These are phyloP conservation scores for Lepidium campestre DNA, from an alignment of 441 rosid species.

Conservation along the genomic window DNA sequence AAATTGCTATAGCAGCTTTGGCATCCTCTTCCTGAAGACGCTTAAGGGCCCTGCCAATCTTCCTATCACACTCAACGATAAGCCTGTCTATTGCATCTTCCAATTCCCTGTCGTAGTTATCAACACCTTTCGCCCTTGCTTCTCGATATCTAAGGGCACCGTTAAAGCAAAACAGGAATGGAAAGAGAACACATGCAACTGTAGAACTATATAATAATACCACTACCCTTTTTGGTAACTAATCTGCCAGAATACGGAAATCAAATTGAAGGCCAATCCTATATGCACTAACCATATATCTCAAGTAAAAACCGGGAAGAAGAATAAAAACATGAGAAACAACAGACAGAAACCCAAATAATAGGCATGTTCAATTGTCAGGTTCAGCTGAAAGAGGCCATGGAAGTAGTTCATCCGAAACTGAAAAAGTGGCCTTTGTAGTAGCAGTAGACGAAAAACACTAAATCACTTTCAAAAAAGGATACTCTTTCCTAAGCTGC, in stretches of 20 bases:
- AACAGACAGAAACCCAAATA: not conserved
- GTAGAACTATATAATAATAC: not conserved
- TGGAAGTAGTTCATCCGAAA: not conserved
- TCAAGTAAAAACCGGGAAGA: not conserved
- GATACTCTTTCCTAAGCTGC: conserved; percentile 90
- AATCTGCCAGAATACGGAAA: not conserved
- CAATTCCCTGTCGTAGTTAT: conserved; percentile 80
- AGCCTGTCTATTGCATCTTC: conserved; percentile 90
- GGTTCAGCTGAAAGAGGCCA: not conserved
- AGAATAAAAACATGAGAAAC: not conserved
- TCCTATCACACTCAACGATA: conserved; percentile 91
- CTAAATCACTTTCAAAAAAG: conserved; percentile 7
- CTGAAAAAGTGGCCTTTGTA: not conserved
- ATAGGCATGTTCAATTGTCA: not conserved
- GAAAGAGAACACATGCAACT: not conserved
- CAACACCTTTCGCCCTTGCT: conserved; percentile 64
- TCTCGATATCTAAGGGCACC: conserved; percentile 57
- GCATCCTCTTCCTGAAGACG: conserved; percentile 96
- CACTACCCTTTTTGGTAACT: not conserved
- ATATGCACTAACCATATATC: not conserved
- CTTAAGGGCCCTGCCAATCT: conserved; percentile 85
- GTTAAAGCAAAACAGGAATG: conserved; percentile 23
- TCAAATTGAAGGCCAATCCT: not conserved
- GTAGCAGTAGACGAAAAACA: not conserved
- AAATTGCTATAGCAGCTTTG: conserved; percentile 93